Base-by-base conservation (phyloP, 352 stramenopile species). In the Pythium utonaiense region DNA sequence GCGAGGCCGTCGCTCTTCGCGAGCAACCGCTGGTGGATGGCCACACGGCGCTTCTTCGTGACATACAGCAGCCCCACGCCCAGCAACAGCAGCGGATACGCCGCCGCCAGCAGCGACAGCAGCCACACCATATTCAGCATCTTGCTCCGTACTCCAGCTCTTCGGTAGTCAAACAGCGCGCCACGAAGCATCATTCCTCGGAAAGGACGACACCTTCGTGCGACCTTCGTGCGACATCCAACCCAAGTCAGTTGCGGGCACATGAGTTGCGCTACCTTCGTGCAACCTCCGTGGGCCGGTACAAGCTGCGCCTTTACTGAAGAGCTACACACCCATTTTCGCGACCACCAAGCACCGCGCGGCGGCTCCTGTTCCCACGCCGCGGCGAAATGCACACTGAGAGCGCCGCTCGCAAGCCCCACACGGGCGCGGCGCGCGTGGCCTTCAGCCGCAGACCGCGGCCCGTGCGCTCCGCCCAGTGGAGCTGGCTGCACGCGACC, bases 401-500 rank as follows among this genome's bases (percentile, higher is more conserved):
- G 7, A 12, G 25, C 25, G 6, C 21, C 21, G n/a, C n/a, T n/a
- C 21, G 25, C 21, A 53, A 53, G 19, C 41, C 41, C 41, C 41
- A 49, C 16, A 5, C 41, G 6, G 19, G 22, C 34, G 38, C 28
- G 31, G 25, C 27, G 14, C 22, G 38, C 19, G 41, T 54, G 25
- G 24, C 28, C 6, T 54, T 54, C 48, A 54, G 48, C n/a, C 21
- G 31, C 13, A 38, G 28, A 13, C 40, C 21, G 31, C 40, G 14
- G 60, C 38, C 21, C 9, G n/a, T 12, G 19, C 14, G 40, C 8
- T 47, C 40, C n/a, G 40, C 25, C n/a, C 71, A 64, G n/a, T 91
- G 82, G 82, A 91, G 70, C 60, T 91, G 82, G 82, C 66, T 89
- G 57, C 74, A 86, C 31, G 82, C 82, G 7, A 91, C 77, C 13